Evolutionary conservation across 768 basidiomycete genomes (phyloP), one percentile per base, ranked within the genome.

Genomic region (Sistotremastrum suecicum): DNA sequence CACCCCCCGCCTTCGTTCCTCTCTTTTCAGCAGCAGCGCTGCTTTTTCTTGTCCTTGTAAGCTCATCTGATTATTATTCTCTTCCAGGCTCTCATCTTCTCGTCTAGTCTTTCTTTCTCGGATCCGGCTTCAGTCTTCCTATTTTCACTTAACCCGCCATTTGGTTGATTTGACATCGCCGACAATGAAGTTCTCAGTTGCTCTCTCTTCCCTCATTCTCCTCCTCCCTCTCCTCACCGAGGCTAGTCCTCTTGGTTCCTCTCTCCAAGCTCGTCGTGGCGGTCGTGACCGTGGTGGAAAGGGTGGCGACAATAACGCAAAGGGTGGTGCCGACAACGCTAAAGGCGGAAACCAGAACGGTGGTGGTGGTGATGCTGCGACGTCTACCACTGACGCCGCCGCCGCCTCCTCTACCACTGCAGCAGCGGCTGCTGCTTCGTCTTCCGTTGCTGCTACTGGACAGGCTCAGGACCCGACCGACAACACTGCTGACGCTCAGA

Each of bases 21-120:
- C 47, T 50, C 55, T 51, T 56, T 58, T 55, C 51, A 45, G 73
- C 76, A 76, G 74, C 76, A 59, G 75, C 49, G 76, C 75, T 77
- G 76, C 67, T 54, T 53, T 53, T 56, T 44, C 46, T 50, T 54
- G 40, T 43, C 45, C 39, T 51, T 47, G 57, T 56, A 37, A 48
- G 56, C 50, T 28, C 40, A 7, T 35, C 40, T 20, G 30, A 34
- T 33, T 47, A 29, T 37, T 37, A 37, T 33, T 34, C 43, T 44
- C 34, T 28, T 44, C 32, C 29, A 35, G 43, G 11, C 34, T 33
- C 34, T 36, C 20, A 51, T 53, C 53, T 48, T 49, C 45, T 54
- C 52, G 56, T 59, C 54, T 55, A 54, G 57, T 56, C 60, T 55
- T 58, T 64, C 49, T 48, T 50, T 49, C 45, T 49, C 51, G 50